These are phyloP conservation scores for Hirsutella minnesotensis DNA, from an alignment of 2,329 filamentous ascomycete genomes.

Conservation along the genomic window DNA sequence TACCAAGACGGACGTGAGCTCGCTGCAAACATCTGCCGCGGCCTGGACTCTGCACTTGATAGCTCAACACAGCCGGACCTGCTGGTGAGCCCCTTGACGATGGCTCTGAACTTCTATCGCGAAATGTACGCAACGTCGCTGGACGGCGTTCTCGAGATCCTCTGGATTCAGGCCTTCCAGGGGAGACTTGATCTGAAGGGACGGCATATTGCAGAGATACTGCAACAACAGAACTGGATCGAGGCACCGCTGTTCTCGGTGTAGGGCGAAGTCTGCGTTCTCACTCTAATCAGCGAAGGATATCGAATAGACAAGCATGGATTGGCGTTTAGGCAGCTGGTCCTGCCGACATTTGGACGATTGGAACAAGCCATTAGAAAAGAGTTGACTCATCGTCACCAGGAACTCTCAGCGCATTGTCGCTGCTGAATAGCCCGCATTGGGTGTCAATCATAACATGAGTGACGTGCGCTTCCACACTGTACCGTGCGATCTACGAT, in stretches of 20 bases:
- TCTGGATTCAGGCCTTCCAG: conserved; percentile 36
- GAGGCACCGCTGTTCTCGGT: conserved; percentile 20
- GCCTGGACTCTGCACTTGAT: conserved; percentile 33
- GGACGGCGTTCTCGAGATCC: conserved; percentile 30
- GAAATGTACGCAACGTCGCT: conserved; percentile 24
- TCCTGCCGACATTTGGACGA: background rate
- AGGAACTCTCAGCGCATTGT: too few relatives aligned
- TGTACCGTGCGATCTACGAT: too few relatives aligned
- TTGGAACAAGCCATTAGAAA: background rate
- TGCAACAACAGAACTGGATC: conserved; percentile 28
- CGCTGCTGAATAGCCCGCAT: too few relatives aligned
- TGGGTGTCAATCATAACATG: too few relatives aligned
- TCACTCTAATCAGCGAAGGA: too few relatives aligned
- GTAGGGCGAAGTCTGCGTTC: too few relatives aligned
- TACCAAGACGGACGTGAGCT: conserved; percentile 33
- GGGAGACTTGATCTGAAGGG: conserved; percentile 25
- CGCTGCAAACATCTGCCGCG: conserved; percentile 37
- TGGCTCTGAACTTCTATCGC: conserved; percentile 30
- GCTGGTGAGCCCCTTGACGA: conserved; percentile 28
- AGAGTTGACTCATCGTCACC: background rate
- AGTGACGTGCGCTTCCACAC: too few relatives aligned
- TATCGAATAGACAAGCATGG: too few relatives aligned
- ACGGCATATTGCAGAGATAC: conserved; percentile 25
- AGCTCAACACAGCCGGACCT: conserved; percentile 34
- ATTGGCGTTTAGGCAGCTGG: conserved; percentile 3